These are phyloP conservation scores for Stylonectria norvegica DNA, from an alignment of 2,329 filamentous ascomycete genomes.

Conservation along the genomic window DNA sequence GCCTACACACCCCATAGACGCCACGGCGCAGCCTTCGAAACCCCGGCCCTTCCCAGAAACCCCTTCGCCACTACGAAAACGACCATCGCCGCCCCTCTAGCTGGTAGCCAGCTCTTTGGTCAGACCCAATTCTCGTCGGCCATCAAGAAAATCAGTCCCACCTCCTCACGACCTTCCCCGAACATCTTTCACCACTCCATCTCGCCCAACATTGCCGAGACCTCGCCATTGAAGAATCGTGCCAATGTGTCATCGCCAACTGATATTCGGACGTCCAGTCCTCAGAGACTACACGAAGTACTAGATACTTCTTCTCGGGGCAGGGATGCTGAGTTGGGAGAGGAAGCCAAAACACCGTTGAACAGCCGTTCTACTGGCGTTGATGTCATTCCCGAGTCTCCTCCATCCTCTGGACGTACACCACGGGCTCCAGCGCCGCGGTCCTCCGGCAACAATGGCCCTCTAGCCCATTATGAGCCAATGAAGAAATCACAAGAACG, in stretches of 20 bases:
- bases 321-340: constrained; percentile 12
- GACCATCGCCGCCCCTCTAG: constrained; percentile 34
- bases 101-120: constrained; percentile 50
- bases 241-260: constrained; percentile 47
- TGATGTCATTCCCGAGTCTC: constrained; percentile 37
- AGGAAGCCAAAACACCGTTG: constrained; percentile 26
- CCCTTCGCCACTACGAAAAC: constrained; percentile 43
- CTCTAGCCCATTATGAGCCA: constrained; percentile 42
- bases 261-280: constrained; percentile 40
- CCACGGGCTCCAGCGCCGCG: constrained; percentile 20
- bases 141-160: constrained; percentile 49
- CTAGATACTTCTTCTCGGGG: constrained; percentile 26
- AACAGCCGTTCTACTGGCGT: constrained; percentile 24
- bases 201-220: constrained; percentile 43
- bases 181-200: constrained; percentile 43
- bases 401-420: constrained; percentile 24
- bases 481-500: constrained; percentile 47
- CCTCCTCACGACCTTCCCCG: constrained; percentile 56
- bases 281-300: constrained; percentile 32
- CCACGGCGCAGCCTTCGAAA: constrained; percentile 39
- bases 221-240: constrained; percentile 50
- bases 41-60: constrained; percentile 47
- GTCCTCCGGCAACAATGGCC: constrained; percentile 27
- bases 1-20: constrained; percentile 32
- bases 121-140: constrained; percentile 54